Conservation (phyloP, 352 stramenopile genomes). For the Phytopythium aichiense region DNA sequence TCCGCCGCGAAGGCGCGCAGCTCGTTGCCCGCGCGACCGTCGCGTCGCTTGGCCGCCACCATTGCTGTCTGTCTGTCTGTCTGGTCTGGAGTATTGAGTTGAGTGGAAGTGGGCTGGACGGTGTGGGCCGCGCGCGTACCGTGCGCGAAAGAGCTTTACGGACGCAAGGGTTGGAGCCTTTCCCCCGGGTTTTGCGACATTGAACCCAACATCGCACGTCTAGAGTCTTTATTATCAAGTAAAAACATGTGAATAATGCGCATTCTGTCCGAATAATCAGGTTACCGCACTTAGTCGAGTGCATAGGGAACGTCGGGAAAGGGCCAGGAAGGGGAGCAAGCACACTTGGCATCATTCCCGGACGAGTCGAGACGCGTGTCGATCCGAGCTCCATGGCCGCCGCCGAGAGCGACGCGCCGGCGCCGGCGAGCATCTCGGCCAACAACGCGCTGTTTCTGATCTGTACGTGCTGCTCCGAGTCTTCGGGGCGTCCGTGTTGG, state of each 20-base stretch:
- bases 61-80: slow-evolving; percentile 26
- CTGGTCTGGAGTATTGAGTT: no score
- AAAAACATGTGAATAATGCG: neutral
- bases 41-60: slow-evolving; percentile 43
- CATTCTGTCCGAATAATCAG: neutral
- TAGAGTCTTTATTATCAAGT: neutral
- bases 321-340: neutral
- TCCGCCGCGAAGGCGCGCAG: slow-evolving; percentile 71
- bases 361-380: neutral
- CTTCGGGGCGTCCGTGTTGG: neutral
- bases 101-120: neutral
- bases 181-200: neutral
- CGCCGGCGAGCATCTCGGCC: slow-evolving; percentile 32
- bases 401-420: slow-evolving; percentile 6
- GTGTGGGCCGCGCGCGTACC: neutral
- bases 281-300: neutral
- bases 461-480: slow-evolving; percentile 26
- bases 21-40: slow-evolving; percentile 73
- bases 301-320: neutral
- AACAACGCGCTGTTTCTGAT: slow-evolving; percentile 72
- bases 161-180: neutral
- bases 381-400: slow-evolving; percentile 1
- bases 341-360: neutral
- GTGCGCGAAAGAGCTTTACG: slow-evolving; percentile 2
- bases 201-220: neutral